phyloP scores from a whole-genome alignment of 2,329 filamentous ascomycete species.

The Hirsutella rhossiliensis region DNA sequence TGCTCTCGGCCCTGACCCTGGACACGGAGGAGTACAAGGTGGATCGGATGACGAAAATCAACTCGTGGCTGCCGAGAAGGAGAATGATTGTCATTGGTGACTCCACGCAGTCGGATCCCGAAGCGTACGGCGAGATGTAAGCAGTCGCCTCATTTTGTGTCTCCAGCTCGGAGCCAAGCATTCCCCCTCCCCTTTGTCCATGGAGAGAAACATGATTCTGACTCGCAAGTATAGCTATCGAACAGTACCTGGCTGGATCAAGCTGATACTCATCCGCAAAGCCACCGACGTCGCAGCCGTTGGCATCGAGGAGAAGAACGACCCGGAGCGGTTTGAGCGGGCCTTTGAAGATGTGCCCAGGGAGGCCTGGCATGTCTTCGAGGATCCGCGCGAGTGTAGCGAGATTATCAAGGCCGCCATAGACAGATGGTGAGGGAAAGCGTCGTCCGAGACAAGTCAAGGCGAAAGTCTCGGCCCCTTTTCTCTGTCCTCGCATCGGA shows the following conservation, averaged over 20 bases:
- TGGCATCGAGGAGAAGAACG: constrained; percentile 63
- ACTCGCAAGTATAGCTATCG: constrained; percentile 33
- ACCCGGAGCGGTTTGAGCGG: constrained; percentile 62
- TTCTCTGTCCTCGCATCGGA: background rate
- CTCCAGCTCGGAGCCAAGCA: background rate
- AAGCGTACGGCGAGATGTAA: constrained; percentile 75
- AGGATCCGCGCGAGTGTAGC: constrained; percentile 56
- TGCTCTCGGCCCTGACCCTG: constrained; percentile 67
- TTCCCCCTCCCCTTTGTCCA: no score
- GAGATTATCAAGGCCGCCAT: constrained; percentile 16
- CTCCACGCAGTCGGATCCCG: constrained; percentile 82
- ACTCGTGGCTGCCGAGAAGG: constrained; percentile 64
- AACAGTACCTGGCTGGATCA: constrained; percentile 62
- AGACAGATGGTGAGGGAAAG: background rate
- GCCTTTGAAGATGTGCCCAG: constrained; percentile 68
- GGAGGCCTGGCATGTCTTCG: constrained; percentile 70
- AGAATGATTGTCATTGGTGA: constrained; percentile 81
- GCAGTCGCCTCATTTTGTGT: constrained; percentile 9
- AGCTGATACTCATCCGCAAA: constrained; percentile 74
- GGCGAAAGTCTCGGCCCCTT: background rate
- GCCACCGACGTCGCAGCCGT: constrained; percentile 60
- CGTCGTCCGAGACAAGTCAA: background rate
- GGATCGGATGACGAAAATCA: constrained; percentile 64
- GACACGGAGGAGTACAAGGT: constrained; percentile 82
- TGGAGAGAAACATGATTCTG: constrained; percentile 4